These are phyloP conservation scores for Neonectria faginata DNA, from an alignment of 2,329 filamentous ascomycete genomes.

Conservation along the genomic window DNA sequence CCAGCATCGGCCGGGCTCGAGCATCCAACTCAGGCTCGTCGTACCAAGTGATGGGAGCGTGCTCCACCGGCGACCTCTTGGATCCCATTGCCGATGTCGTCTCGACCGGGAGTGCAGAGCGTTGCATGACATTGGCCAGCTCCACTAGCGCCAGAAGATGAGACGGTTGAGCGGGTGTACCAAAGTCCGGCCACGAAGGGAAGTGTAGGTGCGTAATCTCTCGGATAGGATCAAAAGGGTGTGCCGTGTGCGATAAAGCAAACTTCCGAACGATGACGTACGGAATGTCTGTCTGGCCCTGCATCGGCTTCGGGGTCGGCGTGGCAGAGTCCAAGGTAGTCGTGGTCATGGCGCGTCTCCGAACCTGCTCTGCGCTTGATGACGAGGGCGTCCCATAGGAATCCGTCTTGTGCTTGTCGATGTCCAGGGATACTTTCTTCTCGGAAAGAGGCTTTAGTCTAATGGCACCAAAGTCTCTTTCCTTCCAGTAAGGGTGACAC, in stretches of 20 bases:
- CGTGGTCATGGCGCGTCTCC: conserved; percentile 67
- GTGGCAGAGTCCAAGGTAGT: conserved; percentile 55
- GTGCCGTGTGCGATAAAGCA: conserved; percentile 78
- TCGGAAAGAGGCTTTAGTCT: conserved; percentile 83
- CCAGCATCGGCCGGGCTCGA: conserved; percentile 77
- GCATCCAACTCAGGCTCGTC: conserved; percentile 70
- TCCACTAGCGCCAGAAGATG: conserved; percentile 92
- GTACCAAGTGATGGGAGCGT: conserved; percentile 58
- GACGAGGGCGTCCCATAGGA: conserved; percentile 46
- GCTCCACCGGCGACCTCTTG: conserved; percentile 46
- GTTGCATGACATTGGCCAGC: conserved; percentile 81
- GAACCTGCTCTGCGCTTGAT: conserved; percentile 54
- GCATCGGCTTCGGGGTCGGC: conserved; percentile 43
- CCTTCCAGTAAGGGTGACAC: conserved; percentile 93
- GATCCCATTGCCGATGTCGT: conserved; percentile 52
- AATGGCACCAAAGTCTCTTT: conserved; percentile 80
- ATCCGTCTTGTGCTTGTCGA: conserved; percentile 63
- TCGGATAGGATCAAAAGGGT: conserved; percentile 86
- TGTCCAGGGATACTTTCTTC: conserved; percentile 82
- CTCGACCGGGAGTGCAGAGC: conserved; percentile 62
- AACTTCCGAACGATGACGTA: conserved; percentile 90
- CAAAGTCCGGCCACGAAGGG: conserved; percentile 97
- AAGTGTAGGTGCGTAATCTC: conserved; percentile 97
- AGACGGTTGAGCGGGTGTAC: conserved; percentile 86
- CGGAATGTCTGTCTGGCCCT: conserved; percentile 67